phyloP scores from a whole-genome alignment of 2,329 filamentous ascomycete species.

The Neonectria sp. region DNA sequence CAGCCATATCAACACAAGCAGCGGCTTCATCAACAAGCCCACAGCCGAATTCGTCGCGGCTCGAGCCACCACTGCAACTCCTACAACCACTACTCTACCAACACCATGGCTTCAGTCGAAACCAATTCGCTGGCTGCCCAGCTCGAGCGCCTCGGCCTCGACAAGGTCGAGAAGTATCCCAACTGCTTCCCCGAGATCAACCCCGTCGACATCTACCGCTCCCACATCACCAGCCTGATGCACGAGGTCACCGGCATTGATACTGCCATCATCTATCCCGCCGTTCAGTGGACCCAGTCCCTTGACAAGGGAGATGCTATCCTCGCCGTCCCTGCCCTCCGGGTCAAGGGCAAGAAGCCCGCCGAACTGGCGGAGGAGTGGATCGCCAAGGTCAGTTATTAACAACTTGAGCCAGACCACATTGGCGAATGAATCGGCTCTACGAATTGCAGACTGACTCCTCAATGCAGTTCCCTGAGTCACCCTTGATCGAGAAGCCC shows the following conservation, averaged over 20 bases:
- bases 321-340: conserved; percentile 83
- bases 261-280: conserved; percentile 78
- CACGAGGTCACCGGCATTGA: conserved; percentile 80
- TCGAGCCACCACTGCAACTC: conserved; percentile 2
- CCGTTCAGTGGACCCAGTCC: conserved; percentile 83
- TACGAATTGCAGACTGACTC: conserved; percentile 27
- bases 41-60: conserved; percentile 9
- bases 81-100: conserved; percentile 34
- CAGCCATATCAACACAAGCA: background rate
- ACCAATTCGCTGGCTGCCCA: conserved; percentile 45
- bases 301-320: conserved; percentile 88
- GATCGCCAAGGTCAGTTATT: conserved; percentile 67
- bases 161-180: conserved; percentile 58
- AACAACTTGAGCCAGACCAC: background rate
- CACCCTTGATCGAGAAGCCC: conserved; percentile 81
- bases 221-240: conserved; percentile 80
- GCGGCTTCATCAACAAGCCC: conserved; percentile 6
- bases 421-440: conserved; percentile 3
- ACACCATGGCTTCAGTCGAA: conserved; percentile 40
- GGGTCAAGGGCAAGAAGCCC: conserved; percentile 80
- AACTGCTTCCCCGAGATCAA: conserved; percentile 78
- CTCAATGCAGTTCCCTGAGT: conserved; percentile 75
- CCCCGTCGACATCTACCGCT: conserved; percentile 84
- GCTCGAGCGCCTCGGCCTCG: conserved; percentile 43
- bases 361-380: conserved; percentile 74